Percentiles rank a stretch among this genome's conserved stretches.
These are phyloP conservation scores for Stemphylium lycopersici DNA, from an alignment of 2,329 filamentous ascomycete species.

Conservation along the genomic window DNA sequence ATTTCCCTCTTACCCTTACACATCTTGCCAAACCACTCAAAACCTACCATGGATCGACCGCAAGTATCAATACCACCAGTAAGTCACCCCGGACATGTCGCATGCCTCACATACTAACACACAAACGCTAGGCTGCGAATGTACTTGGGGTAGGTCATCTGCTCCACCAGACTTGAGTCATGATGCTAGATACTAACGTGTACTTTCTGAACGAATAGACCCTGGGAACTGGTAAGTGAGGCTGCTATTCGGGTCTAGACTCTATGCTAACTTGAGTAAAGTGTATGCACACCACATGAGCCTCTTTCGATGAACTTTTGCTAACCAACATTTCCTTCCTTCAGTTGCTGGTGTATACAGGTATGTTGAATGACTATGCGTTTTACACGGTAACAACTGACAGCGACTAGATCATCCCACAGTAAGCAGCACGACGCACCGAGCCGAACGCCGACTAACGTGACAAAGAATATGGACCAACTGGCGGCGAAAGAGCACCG, in stretches of 20 bases:
- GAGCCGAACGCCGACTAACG: conserved; percentile 15
- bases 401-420: conserved; percentile 39
- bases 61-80: conserved; percentile 46
- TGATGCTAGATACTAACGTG: conserved; percentile 28
- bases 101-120: conserved; percentile 25
- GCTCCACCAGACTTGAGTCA: conserved; percentile 3
- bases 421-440: conserved; percentile 35
- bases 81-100: conserved; percentile 9
- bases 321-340: conserved; percentile 20
- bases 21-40: neutral
- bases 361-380: conserved; percentile 24
- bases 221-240: conserved; percentile 45
- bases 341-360: conserved; percentile 52
- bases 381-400: conserved; percentile 18
- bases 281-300: conserved; percentile 25
- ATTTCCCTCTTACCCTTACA: neutral
- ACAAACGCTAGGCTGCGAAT: conserved; percentile 43
- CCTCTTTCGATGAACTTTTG: neutral
- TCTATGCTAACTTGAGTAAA: conserved; percentile 24
- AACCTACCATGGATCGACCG: conserved; percentile 33
- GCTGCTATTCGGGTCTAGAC: neutral
- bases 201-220: conserved; percentile 31
- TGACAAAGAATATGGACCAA: conserved; percentile 63
- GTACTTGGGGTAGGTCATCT: conserved; percentile 45
- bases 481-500: conserved; percentile 65